These are phyloP conservation scores for Zymoseptoria crescenta DNA, from an alignment of 2,329 filamentous ascomycete species.

Conservation along the genomic window DNA sequence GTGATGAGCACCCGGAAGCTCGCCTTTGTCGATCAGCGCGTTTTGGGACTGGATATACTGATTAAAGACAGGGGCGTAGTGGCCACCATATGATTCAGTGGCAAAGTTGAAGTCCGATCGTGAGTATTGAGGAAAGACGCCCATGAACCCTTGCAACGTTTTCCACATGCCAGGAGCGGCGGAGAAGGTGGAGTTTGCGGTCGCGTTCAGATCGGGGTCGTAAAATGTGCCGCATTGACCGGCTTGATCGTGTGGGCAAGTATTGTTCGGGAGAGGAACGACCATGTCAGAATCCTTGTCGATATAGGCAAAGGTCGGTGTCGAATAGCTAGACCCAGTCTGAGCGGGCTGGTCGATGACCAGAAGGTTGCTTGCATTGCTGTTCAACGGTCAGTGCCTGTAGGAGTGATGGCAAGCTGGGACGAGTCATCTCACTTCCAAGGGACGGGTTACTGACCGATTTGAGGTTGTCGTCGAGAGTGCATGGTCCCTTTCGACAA, in stretches of 20 bases:
- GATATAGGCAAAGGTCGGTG: constrained; percentile 36
- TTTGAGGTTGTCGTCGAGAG: constrained; percentile 2
- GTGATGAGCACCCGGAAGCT: constrained; percentile 25
- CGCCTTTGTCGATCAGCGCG: constrained; percentile 32
- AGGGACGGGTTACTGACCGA: constrained; percentile 47
- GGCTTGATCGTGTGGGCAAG: constrained; percentile 15
- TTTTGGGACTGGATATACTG: constrained; percentile 28
- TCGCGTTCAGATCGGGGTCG: constrained; percentile 43
- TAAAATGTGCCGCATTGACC: constrained; percentile 49
- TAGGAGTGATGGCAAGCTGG: not conserved
- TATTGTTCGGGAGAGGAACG: constrained; percentile 26
- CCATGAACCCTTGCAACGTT: constrained; percentile 56
- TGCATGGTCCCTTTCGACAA: not conserved
- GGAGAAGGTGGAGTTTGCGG: constrained; percentile 44
- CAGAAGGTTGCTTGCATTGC: constrained; percentile 54
- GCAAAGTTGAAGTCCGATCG: constrained; percentile 28
- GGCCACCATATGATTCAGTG: constrained; percentile 25
- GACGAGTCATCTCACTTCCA: constrained; percentile 40
- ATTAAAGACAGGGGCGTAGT: constrained; percentile 27
- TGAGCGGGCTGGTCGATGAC: constrained; percentile 62
- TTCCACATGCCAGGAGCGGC: constrained; percentile 55
- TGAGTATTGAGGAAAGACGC: constrained; percentile 42
- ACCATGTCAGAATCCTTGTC: constrained; percentile 28
- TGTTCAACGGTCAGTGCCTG: constrained; percentile 1
- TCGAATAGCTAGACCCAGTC: constrained; percentile 51